Conservation (phyloP, 2,329 filamentous ascomycete species). For the Gliomastix tumulicola region DNA sequence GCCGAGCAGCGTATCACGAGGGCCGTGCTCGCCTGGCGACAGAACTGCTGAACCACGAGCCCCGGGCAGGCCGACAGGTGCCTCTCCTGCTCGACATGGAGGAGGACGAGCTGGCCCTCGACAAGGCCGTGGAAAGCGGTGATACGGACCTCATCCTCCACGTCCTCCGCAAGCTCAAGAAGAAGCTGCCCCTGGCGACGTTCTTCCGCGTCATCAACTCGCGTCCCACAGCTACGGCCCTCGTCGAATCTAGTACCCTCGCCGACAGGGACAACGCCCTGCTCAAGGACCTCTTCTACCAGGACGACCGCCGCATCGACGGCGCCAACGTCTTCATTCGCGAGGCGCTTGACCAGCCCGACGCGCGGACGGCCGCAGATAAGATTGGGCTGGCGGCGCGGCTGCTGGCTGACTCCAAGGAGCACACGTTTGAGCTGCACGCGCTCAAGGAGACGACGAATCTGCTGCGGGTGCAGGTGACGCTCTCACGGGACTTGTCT, state of each 20-base stretch:
- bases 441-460: constrained; percentile 73
- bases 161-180: constrained; percentile 81
- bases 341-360: constrained; percentile 71
- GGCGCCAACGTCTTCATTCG: constrained; percentile 81
- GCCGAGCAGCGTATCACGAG: constrained; percentile 88
- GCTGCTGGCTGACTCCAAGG: constrained; percentile 75
- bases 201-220: constrained; percentile 92
- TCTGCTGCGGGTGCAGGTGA: constrained; percentile 79
- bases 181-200: constrained; percentile 79
- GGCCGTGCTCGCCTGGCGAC: constrained; percentile 84
- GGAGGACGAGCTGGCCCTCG: constrained; percentile 87
- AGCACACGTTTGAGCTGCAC: constrained; percentile 66
- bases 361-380: constrained; percentile 64
- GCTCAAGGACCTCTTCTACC: constrained; percentile 94
- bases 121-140: constrained; percentile 93
- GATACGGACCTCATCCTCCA: constrained; percentile 91
- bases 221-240: constrained; percentile 76
- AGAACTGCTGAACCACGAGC: constrained; percentile 86
- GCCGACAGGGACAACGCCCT: constrained; percentile 67
- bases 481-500: constrained; percentile 76
- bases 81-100: constrained; percentile 91
- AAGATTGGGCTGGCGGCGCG: constrained; percentile 85
- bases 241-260: constrained; percentile 77
- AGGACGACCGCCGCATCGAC: constrained; percentile 86
- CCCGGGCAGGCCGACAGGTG: constrained; percentile 90